Evolutionary conservation across 192 early-diverging fungal genomes (phyloP).

Genomic region (Pilobolus umbonatus): DNA sequence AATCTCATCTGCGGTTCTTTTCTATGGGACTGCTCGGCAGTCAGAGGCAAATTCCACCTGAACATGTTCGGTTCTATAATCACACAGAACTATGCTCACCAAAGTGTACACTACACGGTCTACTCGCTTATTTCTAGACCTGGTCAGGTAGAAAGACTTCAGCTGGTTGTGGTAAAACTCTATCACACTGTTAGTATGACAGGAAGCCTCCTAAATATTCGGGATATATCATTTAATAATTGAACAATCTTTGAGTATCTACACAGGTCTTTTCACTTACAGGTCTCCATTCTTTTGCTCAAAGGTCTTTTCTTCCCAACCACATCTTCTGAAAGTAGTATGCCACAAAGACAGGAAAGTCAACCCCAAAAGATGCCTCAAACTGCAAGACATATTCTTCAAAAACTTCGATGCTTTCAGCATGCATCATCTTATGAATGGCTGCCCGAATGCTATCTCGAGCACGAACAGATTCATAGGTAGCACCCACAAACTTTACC

Average conservation of each 20-base stretch:
- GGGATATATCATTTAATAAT: neutral
- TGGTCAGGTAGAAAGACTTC: neutral
- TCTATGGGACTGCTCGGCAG: too few species aligned
- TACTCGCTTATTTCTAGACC: neutral
- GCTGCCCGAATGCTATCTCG: neutral
- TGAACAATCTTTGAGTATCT: neutral
- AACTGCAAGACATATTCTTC: neutral
- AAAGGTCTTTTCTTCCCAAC: neutral
- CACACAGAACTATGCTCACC: too few species aligned
- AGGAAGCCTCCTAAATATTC: neutral
- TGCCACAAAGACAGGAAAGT: neutral
- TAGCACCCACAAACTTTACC: neutral
- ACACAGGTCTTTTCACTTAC: too few species aligned
- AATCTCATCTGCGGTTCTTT: too few species aligned
- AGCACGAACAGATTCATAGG: neutral
- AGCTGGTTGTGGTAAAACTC: neutral
- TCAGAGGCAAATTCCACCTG: too few species aligned
- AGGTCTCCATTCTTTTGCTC: neutral
- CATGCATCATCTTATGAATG: neutral
- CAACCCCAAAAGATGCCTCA: neutral
- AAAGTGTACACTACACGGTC: too few species aligned
- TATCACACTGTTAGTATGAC: neutral
- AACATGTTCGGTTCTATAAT: too few species aligned
- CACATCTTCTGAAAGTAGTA: neutral
- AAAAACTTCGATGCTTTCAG: too few species aligned